phyloP scores from a whole-genome alignment of 164 flowering plant species.

The Vitis amurensis region DNA sequence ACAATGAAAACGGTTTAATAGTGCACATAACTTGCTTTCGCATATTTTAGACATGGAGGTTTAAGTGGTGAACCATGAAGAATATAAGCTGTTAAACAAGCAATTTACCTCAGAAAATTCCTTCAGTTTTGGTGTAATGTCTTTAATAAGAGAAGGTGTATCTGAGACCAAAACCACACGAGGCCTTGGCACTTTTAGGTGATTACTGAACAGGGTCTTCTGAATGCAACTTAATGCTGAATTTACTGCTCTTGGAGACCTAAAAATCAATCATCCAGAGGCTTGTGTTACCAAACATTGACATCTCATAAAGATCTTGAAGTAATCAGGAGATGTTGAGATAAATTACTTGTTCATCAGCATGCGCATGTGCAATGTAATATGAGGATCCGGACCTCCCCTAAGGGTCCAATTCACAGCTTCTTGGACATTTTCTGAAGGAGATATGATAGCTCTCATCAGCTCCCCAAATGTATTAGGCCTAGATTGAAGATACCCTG shows the following conservation, averaged over 20 bases:
- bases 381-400: slow-evolving; percentile 66
- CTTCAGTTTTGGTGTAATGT: slow-evolving; percentile 42
- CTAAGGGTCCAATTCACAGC: slow-evolving; percentile 80
- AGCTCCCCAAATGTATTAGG: slow-evolving; percentile 95
- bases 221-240: slow-evolving; percentile 77
- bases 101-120: slow-evolving; percentile 79
- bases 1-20: too few species aligned
- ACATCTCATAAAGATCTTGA: too few species aligned
- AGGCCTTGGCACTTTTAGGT: slow-evolving; percentile 40
- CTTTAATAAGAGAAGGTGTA: slow-evolving; percentile 67
- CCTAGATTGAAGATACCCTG: slow-evolving; percentile 44
- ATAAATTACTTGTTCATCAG: slow-evolving; percentile 72
- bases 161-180: slow-evolving; percentile 81
- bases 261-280: too few species aligned
- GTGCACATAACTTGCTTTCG: too few species aligned
- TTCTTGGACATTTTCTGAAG: slow-evolving; percentile 67
- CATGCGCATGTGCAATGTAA: slow-evolving; percentile 95
- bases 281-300: too few species aligned
- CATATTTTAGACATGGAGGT: too few species aligned
- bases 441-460: slow-evolving; percentile 76
- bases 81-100: not conserved
- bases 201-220: slow-evolving; percentile 38
- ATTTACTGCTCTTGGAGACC: slow-evolving; percentile 65
- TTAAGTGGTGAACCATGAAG: not conserved
- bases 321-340: slow-evolving; percentile 19